Percentiles rank a stretch among this genome's conserved stretches.
phyloP scores from a whole-genome alignment of 208 protist species.

The Acanthamoeba sp. region DNA sequence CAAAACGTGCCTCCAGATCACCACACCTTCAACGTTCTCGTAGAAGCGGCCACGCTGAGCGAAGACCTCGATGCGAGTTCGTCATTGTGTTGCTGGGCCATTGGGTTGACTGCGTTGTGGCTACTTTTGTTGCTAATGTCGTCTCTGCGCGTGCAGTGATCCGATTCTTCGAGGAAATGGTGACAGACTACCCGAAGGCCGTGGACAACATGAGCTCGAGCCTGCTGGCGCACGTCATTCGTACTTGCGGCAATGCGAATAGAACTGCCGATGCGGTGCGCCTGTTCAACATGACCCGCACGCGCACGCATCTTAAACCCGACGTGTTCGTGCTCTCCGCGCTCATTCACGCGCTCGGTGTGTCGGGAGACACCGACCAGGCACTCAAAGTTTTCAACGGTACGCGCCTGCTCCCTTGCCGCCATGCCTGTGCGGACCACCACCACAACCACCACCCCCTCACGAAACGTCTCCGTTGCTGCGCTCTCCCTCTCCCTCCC shows the following conservation, averaged over 20 bases:
- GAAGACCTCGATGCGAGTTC: not conserved
- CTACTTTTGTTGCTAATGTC: too few species aligned
- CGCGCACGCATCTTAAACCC: not conserved
- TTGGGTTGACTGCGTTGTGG: too few species aligned
- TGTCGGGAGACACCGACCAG: not conserved
- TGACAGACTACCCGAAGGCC: not conserved
- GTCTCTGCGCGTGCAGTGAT: not conserved
- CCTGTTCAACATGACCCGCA: not conserved
- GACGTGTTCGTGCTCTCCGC: slow-evolving; percentile 2
- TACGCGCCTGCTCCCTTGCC: not conserved
- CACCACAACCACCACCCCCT: too few species aligned
- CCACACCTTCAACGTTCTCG: slow-evolving; percentile 17
- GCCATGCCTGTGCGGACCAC: not conserved
- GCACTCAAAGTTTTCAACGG: not conserved
- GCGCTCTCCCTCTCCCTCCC: too few species aligned
- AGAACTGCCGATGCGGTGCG: not conserved
- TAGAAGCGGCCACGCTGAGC: not conserved
- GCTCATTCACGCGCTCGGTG: not conserved
- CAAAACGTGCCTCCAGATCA: not conserved
- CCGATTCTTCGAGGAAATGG: not conserved
- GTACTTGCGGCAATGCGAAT: not conserved
- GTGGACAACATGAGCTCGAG: not conserved
- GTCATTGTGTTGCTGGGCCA: too few species aligned
- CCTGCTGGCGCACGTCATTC: slow-evolving; percentile 6
- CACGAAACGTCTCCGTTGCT: too few species aligned